phyloP scores from a whole-genome alignment of 495 filamentous ascomycete genomes.

The Amphirosellinia nigrospora region DNA sequence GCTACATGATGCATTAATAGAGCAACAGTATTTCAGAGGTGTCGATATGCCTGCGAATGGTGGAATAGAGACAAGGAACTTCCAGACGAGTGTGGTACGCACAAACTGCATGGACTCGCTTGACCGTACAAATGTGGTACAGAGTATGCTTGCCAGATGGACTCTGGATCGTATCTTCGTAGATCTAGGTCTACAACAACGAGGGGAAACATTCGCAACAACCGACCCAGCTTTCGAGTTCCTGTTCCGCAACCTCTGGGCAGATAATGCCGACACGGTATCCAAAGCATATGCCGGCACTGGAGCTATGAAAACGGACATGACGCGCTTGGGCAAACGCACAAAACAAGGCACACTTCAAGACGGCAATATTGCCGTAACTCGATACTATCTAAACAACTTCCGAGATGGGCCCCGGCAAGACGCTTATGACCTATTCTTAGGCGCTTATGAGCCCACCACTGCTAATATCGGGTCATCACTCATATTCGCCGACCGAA shows the following conservation, averaged over 20 bases:
- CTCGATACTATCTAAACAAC: conserved; percentile 87
- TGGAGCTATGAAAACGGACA: conserved; percentile 94
- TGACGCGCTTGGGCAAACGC: conserved; percentile 86
- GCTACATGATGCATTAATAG: conserved; percentile 69
- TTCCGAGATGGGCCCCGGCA: conserved; percentile 91
- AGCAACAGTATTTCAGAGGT: conserved; percentile 91
- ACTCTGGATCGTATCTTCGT: conserved; percentile 84
- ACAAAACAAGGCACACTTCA: conserved; percentile 82
- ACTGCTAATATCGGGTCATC: conserved; percentile 65
- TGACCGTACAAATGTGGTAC: conserved; percentile 96
- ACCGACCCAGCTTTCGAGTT: conserved; percentile 80
- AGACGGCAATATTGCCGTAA: conserved; percentile 82
- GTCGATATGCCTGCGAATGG: conserved; percentile 80
- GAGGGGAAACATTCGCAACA: conserved; percentile 70
- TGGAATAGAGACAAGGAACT: conserved; percentile 75
- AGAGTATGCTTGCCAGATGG: conserved; percentile 91
- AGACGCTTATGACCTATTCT: conserved; percentile 93
- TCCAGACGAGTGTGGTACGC: conserved; percentile 85
- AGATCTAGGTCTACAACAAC: conserved; percentile 76
- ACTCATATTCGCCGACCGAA: conserved; percentile 81
- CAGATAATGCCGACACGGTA: conserved; percentile 96
- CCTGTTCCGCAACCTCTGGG: conserved; percentile 95
- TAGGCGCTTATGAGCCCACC: conserved; percentile 80
- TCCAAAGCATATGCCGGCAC: conserved; percentile 92
- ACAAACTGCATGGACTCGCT: conserved; percentile 99